A percentile compares a stretch with the other conserved stretches of the same genome.
Evolutionary conservation across 805 yeast genomes (phyloP).

Genomic region (Lipomyces orientalis): DNA sequence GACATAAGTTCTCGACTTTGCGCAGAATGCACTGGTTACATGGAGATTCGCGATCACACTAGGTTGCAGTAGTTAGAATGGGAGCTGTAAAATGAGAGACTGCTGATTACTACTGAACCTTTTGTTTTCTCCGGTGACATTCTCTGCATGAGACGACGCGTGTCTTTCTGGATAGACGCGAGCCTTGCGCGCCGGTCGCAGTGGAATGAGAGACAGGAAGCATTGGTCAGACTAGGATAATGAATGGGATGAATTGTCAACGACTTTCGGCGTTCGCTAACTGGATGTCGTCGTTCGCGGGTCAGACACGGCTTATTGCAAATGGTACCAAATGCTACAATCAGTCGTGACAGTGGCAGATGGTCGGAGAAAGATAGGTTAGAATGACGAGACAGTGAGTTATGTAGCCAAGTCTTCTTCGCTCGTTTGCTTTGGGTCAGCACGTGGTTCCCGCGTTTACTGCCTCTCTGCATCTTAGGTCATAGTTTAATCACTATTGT

Average conservation of each 20-base stretch:
- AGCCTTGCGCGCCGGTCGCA: not conserved
- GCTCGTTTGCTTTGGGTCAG: too few relatives aligned
- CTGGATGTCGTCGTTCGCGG: not conserved
- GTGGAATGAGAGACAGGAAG: not conserved
- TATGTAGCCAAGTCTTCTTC: not conserved
- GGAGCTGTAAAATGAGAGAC: not conserved
- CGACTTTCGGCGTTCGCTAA: not conserved
- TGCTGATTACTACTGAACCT: slow-evolving; percentile 18
- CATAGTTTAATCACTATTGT: too few relatives aligned
- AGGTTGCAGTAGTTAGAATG: not conserved
- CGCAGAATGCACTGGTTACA: slow-evolving; percentile 33
- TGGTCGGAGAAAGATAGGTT: too few relatives aligned
- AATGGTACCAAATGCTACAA: too few relatives aligned
- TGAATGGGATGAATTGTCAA: too few relatives aligned
- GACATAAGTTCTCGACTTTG: slow-evolving; percentile 29
- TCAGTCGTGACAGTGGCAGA: too few relatives aligned
- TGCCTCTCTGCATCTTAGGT: too few relatives aligned
- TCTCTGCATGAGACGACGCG: slow-evolving; percentile 35
- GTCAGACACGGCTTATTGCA: too few relatives aligned
- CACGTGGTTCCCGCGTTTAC: too few relatives aligned
- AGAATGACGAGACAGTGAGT: too few relatives aligned
- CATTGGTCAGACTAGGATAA: not conserved
- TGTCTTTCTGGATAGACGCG: not conserved
- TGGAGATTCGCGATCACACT: slow-evolving; percentile 35
- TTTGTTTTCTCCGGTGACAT: slow-evolving; percentile 37